These are phyloP conservation scores for Sequoiadendron giganteum DNA, from an alignment of 75 land plant species.

Conservation along the genomic window DNA sequence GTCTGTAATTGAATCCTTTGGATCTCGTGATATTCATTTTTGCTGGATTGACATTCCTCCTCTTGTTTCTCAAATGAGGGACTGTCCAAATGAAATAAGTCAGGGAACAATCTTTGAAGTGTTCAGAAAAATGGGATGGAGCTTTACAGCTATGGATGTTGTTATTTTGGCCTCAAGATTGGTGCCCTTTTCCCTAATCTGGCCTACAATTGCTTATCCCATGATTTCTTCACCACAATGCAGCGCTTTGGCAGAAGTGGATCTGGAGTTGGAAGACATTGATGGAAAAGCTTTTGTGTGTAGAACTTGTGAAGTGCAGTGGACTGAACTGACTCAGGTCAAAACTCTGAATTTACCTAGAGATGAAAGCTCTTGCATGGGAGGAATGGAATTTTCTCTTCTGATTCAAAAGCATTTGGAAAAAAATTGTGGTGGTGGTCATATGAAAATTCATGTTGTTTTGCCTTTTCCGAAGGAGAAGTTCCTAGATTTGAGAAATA, in stretches of 20 bases:
- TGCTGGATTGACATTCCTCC: conserved; percentile 68
- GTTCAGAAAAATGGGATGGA: conserved; percentile 54
- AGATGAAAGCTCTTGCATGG: neutral
- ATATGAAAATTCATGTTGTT: conserved; percentile 22
- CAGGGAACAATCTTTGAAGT: conserved; percentile 22
- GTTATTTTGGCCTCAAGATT: conserved; percentile 61
- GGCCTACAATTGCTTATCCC: conserved; percentile 50
- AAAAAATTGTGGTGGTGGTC: neutral
- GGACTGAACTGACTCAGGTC: conserved; percentile 15
- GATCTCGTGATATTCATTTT: conserved; percentile 47
- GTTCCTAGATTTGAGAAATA: neutral
- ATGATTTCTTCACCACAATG: neutral
- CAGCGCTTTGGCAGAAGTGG: conserved; percentile 22
- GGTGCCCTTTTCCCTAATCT: conserved; percentile 72
- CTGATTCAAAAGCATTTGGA: conserved; percentile 1
- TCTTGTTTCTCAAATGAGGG: neutral
- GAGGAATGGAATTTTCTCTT: neutral
- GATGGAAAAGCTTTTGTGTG: conserved; percentile 53
- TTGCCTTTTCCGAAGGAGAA: conserved; percentile 19
- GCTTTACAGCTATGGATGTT: conserved; percentile 46
- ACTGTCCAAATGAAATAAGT: neutral
- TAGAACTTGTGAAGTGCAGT: conserved; percentile 49
- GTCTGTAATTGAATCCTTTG: conserved; percentile 36
- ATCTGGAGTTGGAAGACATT: conserved; percentile 48
- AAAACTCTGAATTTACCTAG: neutral